phyloP scores from a whole-genome alignment of 495 filamentous ascomycete genomes.

The Hypoxylon subgilvum region DNA sequence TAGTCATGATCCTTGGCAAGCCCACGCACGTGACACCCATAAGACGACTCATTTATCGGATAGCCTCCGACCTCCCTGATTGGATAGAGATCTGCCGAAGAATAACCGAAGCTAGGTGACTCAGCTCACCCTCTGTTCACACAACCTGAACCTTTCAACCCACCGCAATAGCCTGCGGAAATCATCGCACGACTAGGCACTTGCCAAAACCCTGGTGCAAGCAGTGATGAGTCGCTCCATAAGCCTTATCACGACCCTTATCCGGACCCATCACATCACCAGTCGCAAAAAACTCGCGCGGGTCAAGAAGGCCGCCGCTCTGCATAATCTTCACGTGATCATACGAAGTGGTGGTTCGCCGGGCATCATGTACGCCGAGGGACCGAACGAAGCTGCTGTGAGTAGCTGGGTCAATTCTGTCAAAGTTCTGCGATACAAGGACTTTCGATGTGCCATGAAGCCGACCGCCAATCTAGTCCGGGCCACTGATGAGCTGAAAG shows the following conservation, averaged over 20 bases:
- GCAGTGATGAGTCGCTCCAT: conserved; percentile 3
- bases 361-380: conserved; percentile 81
- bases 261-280: conserved; percentile 82
- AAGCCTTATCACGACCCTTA: conserved; percentile 65
- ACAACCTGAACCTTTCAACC: too few relatives aligned
- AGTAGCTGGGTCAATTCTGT: conserved; percentile 40
- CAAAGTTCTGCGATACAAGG: conserved; percentile 39
- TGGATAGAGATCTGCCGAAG: background rate
- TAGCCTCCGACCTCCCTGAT: conserved; percentile 5
- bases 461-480: conserved; percentile 17
- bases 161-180: too few relatives aligned
- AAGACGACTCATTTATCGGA: conserved; percentile 10
- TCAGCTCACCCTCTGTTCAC: too few relatives aligned
- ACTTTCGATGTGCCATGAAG: conserved; percentile 38
- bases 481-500: background rate
- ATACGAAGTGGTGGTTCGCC: conserved; percentile 70
- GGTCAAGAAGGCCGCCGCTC: conserved; percentile 66
- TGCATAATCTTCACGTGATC: conserved; percentile 63
- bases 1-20: background rate
- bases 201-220: too few relatives aligned
- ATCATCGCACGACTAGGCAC: too few relatives aligned
- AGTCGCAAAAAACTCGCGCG: conserved; percentile 76
- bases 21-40: conserved; percentile 29
- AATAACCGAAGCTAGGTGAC: too few relatives aligned
- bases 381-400: conserved; percentile 51